Evolutionary conservation across 2,329 filamentous ascomycete genomes (phyloP).

Genomic region (Westerdykella aurantiaca): DNA sequence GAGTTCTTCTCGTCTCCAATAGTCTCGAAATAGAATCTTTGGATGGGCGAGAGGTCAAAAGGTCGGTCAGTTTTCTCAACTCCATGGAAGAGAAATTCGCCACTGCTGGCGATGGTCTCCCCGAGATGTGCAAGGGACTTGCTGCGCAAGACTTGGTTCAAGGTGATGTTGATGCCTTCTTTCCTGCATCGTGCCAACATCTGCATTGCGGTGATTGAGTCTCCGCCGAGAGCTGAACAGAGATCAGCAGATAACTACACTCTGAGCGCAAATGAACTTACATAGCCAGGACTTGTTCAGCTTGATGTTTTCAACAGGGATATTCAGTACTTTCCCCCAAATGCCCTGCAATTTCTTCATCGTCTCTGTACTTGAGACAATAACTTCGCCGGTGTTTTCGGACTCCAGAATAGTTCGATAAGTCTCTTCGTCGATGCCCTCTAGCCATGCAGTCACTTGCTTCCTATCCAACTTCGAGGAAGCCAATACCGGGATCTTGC

Average conservation of each 20-base stretch:
- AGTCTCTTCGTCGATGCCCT: slow-evolving; percentile 34
- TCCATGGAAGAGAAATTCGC: slow-evolving; percentile 2
- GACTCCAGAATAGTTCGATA: slow-evolving; percentile 39
- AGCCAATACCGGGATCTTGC: slow-evolving; percentile 24
- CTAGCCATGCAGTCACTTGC: slow-evolving; percentile 41
- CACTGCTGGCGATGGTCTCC: slow-evolving; percentile 11
- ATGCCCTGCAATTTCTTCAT: slow-evolving; percentile 25
- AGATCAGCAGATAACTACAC: not conserved
- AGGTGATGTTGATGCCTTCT: slow-evolving; percentile 25
- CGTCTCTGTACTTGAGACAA: slow-evolving; percentile 9
- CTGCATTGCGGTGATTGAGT: slow-evolving; percentile 32
- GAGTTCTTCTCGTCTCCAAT: slow-evolving; percentile 25
- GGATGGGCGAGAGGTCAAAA: slow-evolving; percentile 43
- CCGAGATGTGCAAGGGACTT: slow-evolving; percentile 28
- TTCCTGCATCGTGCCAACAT: slow-evolving; percentile 26
- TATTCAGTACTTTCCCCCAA: slow-evolving; percentile 42
- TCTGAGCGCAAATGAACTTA: slow-evolving; percentile 9
- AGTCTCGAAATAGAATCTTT: slow-evolving; percentile 40
- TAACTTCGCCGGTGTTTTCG: slow-evolving; percentile 22
- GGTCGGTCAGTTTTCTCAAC: slow-evolving; percentile 21
- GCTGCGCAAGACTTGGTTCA: slow-evolving; percentile 30
- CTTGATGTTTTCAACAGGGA: slow-evolving; percentile 23
- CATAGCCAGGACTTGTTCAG: slow-evolving; percentile 25
- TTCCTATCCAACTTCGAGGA: slow-evolving; percentile 30
- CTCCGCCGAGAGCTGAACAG: slow-evolving; percentile 24